These are phyloP conservation scores for Mucor plumbeus DNA, from an alignment of 371 early-diverging fungal genomes.

Conservation along the genomic window DNA sequence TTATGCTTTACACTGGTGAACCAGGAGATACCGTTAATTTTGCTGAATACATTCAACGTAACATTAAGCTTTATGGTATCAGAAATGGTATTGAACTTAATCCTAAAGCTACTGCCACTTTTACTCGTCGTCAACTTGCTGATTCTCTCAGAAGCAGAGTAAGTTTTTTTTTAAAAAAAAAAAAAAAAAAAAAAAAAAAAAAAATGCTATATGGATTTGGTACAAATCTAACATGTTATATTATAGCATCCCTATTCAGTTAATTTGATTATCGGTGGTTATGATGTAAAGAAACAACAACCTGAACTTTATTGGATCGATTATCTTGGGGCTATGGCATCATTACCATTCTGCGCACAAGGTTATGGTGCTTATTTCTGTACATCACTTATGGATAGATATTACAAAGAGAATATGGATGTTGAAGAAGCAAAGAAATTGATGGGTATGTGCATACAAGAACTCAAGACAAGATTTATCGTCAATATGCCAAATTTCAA, in stretches of 20 bases:
- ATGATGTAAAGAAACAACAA: constrained; percentile 70
- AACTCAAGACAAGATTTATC: constrained; percentile 88
- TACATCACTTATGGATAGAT: constrained; percentile 92
- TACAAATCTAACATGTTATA: background rate
- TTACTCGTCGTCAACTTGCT: constrained; percentile 88
- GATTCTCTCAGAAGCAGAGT: constrained; percentile 87
- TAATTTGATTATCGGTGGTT: constrained; percentile 91
- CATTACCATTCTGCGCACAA: constrained; percentile 90
- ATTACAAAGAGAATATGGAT: constrained; percentile 84
- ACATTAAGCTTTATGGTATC: constrained; percentile 90
- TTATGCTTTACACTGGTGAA: constrained; percentile 90
- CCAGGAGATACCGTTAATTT: constrained; percentile 95
- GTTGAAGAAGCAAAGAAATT: constrained; percentile 84
- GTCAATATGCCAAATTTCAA: constrained; percentile 84
- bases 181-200: no score
- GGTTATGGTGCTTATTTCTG: constrained; percentile 94
- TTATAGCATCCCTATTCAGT: constrained; percentile 85
- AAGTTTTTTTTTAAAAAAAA: constrained; percentile 13
- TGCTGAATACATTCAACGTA: constrained; percentile 95
- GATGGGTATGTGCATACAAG: constrained; percentile 84
- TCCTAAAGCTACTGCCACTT: constrained; percentile 84
- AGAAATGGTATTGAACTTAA: constrained; percentile 83
- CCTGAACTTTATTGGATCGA: constrained; percentile 94
- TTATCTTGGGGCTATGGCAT: constrained; percentile 82
- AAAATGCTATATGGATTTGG: background rate